Conservation (phyloP, 177 flowering plant species). For the Vitis hybrid region DNA sequence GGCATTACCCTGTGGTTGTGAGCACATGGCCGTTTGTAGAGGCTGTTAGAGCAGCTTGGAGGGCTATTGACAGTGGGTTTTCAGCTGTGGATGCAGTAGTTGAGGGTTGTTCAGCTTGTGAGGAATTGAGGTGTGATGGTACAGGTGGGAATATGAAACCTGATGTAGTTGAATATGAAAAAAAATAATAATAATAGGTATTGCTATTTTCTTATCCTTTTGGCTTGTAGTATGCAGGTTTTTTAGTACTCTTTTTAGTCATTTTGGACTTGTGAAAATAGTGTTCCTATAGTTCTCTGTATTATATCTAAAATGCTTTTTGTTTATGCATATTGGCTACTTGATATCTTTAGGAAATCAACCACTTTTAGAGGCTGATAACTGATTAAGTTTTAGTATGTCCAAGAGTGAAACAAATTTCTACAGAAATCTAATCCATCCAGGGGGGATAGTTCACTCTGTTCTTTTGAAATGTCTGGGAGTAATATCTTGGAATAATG, state of each 20-base stretch:
- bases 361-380: too few relatives aligned
- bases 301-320: too few relatives aligned
- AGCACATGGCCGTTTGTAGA: slow-evolving; percentile 96
- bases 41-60: slow-evolving; percentile 92
- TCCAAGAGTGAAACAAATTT: too few relatives aligned
- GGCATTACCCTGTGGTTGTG: slow-evolving; percentile 64
- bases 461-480: not conserved
- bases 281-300: too few relatives aligned
- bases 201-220: not conserved
- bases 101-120: slow-evolving; percentile 95
- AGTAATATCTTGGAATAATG: not conserved
- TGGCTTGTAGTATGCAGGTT: not conserved
- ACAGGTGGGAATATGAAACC: slow-evolving; percentile 51
- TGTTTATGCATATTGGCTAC: too few relatives aligned
- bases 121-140: slow-evolving; percentile 88
- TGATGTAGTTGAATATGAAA: not conserved
- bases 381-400: too few relatives aligned
- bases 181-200: too few relatives aligned
- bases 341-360: too few relatives aligned
- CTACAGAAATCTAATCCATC: too few relatives aligned
- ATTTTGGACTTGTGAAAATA: too few relatives aligned
- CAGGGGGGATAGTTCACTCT: not conserved
- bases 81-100: slow-evolving; percentile 85
- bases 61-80: slow-evolving; percentile 55
- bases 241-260: not conserved